Evolutionary conservation across 805 yeast species (phyloP), one percentile per base, ranked within the genome.

Genomic region (Spencermartinsiella europaea): DNA sequence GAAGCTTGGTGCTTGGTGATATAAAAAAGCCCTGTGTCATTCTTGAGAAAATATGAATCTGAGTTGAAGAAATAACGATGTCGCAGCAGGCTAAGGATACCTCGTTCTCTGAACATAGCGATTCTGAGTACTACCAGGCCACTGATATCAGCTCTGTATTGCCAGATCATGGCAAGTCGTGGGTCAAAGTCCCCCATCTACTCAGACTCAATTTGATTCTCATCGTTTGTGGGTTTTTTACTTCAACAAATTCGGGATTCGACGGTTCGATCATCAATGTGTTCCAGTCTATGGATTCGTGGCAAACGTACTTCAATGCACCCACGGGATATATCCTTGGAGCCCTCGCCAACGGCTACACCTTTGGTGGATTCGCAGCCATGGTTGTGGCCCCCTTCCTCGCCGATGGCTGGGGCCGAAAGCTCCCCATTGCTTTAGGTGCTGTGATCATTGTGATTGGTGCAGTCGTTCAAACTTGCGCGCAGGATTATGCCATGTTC

Each of bases 311-410:
- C 35, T 54, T 54, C 25, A 46, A 34, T 40, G 20, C 42, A 17
- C 57, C 55, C 14, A 47, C 46, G 10, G 55, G 56, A 5, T 17
- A 40, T 16, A 33, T 45, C 14, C 47, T 52, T 17, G 57, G 56
- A 1, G 36, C 51, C n/a, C 43, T 52, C 47, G 42, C 37, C 16
- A 50, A 50, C 34, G 55, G 55, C 15, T 33, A 44, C 25, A 34
- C 57, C 80, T 19, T 42, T 33, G 46, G 46, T 3, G 17, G 20
- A 5, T 12, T 46, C 10, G 3, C 40, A 5, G 45, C 42, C n/a
- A 16, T 54, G 87, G 89, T 53, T 83, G 68, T 77, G 37, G 81
- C 79, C n/a, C 72, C 82, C 63, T 69, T 69, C 48, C 62, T 70
- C 49, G 88, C 85, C 64, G 86, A 70, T 49, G 63, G 69, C 47